A percentile compares a stretch with the other conserved stretches of the same genome.
Conservation (phyloP, 1,284 basidiomycete species). For the Exsudoporus floridanus region DNA sequence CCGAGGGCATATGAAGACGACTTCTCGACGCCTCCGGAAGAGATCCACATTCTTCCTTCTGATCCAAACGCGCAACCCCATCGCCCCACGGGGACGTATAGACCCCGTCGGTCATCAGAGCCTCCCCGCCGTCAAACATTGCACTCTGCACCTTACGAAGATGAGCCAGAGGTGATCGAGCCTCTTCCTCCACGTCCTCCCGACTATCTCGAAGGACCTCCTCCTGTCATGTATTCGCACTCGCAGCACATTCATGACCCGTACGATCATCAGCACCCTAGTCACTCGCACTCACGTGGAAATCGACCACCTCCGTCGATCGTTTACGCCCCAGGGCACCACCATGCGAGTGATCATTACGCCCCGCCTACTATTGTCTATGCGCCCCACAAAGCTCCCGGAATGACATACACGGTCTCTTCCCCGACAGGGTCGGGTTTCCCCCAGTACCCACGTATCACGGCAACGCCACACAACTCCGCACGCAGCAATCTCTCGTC, state of each 20-base stretch:
- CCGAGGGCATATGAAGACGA: slow-evolving; percentile 20
- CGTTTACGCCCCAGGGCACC: slow-evolving; percentile 49
- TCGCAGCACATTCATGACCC: slow-evolving; percentile 35
- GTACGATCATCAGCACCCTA: slow-evolving; percentile 37
- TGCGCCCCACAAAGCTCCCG: slow-evolving; percentile 44
- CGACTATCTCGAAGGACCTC: slow-evolving; percentile 21
- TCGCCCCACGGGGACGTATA: slow-evolving; percentile 26
- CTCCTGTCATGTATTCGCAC: slow-evolving; percentile 35
- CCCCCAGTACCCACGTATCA: slow-evolving; percentile 36
- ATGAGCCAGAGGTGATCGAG: slow-evolving; percentile 24
- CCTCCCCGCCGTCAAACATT: slow-evolving; percentile 28
- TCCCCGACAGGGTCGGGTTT: slow-evolving; percentile 43
- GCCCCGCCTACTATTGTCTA: slow-evolving; percentile 50
- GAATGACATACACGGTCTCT: slow-evolving; percentile 57
- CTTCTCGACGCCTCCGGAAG: slow-evolving; percentile 43
- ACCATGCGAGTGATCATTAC: slow-evolving; percentile 46
- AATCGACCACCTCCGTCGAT: slow-evolving; percentile 48
- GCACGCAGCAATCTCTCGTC: slow-evolving; percentile 33
- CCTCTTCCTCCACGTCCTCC: slow-evolving; percentile 26
- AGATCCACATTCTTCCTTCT: slow-evolving; percentile 55
- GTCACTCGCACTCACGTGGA: slow-evolving; percentile 37
- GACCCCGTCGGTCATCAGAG: slow-evolving; percentile 44
- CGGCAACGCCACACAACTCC: slow-evolving; percentile 39
- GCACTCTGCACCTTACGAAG: slow-evolving; percentile 22
- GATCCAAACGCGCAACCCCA: slow-evolving; percentile 37